phyloP scores from a whole-genome alignment of 2,329 filamentous ascomycete genomes.

The Tolypocladium nubicola region DNA sequence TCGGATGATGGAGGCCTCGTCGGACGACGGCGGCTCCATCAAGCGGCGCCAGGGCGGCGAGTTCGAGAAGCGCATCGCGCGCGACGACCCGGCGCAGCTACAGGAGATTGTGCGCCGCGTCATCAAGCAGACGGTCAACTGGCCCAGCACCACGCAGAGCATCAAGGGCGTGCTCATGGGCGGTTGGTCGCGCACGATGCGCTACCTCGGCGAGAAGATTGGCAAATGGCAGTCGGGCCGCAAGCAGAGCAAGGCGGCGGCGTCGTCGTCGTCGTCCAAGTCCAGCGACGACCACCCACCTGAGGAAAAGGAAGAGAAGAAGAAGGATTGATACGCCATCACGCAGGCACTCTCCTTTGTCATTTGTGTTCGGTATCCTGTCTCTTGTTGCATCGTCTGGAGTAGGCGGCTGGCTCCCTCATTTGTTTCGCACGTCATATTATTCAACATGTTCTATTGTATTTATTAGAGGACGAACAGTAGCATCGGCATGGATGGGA shows the following conservation, averaged over 20 bases:
- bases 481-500: background rate
- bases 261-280: background rate
- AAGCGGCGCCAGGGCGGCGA: constrained; percentile 66
- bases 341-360: background rate
- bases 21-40: constrained; percentile 60
- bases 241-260: constrained; percentile 12
- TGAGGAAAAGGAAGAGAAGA: background rate
- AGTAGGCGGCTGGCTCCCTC: background rate
- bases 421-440: background rate
- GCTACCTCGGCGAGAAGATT: constrained; percentile 77
- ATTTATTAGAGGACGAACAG: background rate
- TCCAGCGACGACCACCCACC: background rate
- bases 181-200: constrained; percentile 56
- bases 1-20: constrained; percentile 68
- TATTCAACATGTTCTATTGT: background rate
- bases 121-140: constrained; percentile 79
- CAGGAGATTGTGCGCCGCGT: constrained; percentile 59
- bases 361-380: background rate
- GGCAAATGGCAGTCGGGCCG: constrained; percentile 47
- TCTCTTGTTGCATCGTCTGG: background rate
- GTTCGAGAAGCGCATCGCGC: constrained; percentile 79
- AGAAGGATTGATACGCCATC: background rate
- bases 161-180: constrained; percentile 76
- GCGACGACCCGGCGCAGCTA: constrained; percentile 56
- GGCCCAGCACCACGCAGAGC: constrained; percentile 84